Conservation (phyloP, 805 yeast genomes). For the Zygosaccharomyces bailii region DNA sequence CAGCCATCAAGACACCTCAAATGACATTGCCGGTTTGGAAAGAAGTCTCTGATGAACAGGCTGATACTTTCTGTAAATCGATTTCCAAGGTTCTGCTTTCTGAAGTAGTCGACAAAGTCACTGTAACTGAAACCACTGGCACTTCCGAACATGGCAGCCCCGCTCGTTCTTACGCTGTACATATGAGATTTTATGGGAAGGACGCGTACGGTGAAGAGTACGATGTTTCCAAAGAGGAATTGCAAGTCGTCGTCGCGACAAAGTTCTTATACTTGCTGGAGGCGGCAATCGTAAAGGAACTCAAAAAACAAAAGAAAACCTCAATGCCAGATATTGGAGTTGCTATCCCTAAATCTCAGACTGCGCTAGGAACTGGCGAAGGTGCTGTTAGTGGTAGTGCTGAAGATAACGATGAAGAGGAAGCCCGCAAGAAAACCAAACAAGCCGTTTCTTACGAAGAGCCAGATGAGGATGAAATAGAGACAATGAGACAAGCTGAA, state of each 20-base stretch:
- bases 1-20: constrained; percentile 96
- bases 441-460: constrained; percentile 91
- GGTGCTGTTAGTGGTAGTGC: constrained; percentile 38
- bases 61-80: constrained; percentile 89
- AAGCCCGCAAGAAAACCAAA: constrained; percentile 57
- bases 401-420: constrained; percentile 54
- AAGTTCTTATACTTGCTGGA: constrained; percentile 72
- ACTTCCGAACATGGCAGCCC: constrained; percentile 43
- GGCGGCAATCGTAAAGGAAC: constrained; percentile 68
- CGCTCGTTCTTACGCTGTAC: constrained; percentile 70
- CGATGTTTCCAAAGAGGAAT: constrained; percentile 76
- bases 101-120: constrained; percentile 81
- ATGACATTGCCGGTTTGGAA: constrained; percentile 85
- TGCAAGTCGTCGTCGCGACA: constrained; percentile 63
- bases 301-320: constrained; percentile 70
- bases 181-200: constrained; percentile 68
- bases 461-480: constrained; percentile 93
- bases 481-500: constrained; percentile 81
- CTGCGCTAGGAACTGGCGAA: constrained; percentile 41
- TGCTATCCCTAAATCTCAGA: constrained; percentile 59
- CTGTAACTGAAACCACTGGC: constrained; percentile 86
- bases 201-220: constrained; percentile 82
- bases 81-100: constrained; percentile 80
- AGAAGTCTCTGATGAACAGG: constrained; percentile 80
- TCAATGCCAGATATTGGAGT: constrained; percentile 62